Evolutionary conservation across 106 monocot species (phyloP).

Genomic region (Platanthera zijinensis): DNA sequence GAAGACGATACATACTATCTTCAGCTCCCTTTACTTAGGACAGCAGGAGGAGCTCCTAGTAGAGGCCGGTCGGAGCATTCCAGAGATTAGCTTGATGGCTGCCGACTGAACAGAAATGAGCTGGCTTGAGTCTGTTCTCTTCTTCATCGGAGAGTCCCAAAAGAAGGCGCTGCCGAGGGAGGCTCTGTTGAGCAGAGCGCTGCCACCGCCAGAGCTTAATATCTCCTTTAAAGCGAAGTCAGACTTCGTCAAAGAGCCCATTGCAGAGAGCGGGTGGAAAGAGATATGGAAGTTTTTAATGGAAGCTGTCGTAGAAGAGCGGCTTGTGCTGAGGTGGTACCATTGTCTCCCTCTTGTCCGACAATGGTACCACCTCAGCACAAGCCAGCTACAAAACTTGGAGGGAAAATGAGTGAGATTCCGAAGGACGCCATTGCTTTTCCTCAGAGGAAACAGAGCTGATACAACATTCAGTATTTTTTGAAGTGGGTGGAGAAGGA

Average conservation of each 20-base stretch:
- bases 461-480: too few species aligned
- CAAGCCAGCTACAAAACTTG: too few species aligned
- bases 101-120: slow-evolving; percentile 30
- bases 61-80: slow-evolving; percentile 18
- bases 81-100: slow-evolving; percentile 19
- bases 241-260: slow-evolving; percentile 13
- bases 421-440: slow-evolving; percentile 8
- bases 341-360: too few species aligned
- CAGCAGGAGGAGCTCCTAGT: slow-evolving; percentile 7
- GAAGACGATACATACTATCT: slow-evolving; percentile 12
- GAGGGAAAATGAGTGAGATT: slow-evolving; percentile 23
- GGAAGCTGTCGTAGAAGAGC: slow-evolving; percentile 4
- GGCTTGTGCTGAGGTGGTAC: slow-evolving; percentile 14
- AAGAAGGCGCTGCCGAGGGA: slow-evolving; percentile 2
- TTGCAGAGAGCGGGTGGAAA: neutral
- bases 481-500: too few species aligned
- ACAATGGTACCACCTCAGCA: too few species aligned
- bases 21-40: slow-evolving; percentile 27
- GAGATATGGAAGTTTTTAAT: slow-evolving; percentile 11
- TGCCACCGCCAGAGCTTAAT: neutral
- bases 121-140: slow-evolving; percentile 26
- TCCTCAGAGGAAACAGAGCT: too few species aligned
- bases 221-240: slow-evolving; percentile 23
- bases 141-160: slow-evolving; percentile 6
- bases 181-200: slow-evolving; percentile 4